Evolutionary conservation across 1,139 yeast species (phyloP), one percentile per base, ranked within the genome.

Genomic region (Debaryomyces psychrophilus): DNA sequence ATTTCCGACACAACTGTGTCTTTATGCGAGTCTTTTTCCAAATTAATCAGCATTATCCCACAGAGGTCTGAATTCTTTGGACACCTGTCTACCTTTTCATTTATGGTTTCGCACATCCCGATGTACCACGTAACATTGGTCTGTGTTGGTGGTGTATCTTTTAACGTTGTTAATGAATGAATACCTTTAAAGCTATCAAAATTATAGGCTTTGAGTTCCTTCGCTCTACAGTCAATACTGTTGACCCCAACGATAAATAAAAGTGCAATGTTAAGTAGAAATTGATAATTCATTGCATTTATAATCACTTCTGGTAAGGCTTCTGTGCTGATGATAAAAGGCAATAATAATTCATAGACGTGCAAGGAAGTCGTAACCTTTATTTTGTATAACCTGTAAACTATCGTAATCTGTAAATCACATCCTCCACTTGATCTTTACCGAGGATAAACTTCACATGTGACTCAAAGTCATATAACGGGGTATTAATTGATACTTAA

Each of bases 71-170:
- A 81, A 52, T 85, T 83, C 43, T 69, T 68, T 0, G 90, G 87
- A 65, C 97, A 90, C 22, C 69, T 69, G 3, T 67, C 66, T 5
- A 71, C 63, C 5, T 60, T 67, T 28, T 65, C 68, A 23, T 67
- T 62, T 25, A 79, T 64, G 8, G 79, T 68, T 38, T 79, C 82
- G 65, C 96, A 89, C 9, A 90, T 73, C 40, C 89, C 86, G 41
- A 90, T 58, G 57, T 74, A 81, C 92, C 96, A 88, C 3, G 81
- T 74, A 31, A 75, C 66, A 44, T 72, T 76, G 2, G 89, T 82
- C 37, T 66, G 69, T 5, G 92, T 79, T 2, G 98, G 98, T 22
- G 97, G 97, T 11, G 97, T 88, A 41, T 77, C 78, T 37, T 64
- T 69, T 27, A 71, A 57, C 4, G 58, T 46, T 7, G 71, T 58